These are phyloP conservation scores for Juncus effusus DNA, from an alignment of 176 grass and related monocot species.

Conservation along the genomic window DNA sequence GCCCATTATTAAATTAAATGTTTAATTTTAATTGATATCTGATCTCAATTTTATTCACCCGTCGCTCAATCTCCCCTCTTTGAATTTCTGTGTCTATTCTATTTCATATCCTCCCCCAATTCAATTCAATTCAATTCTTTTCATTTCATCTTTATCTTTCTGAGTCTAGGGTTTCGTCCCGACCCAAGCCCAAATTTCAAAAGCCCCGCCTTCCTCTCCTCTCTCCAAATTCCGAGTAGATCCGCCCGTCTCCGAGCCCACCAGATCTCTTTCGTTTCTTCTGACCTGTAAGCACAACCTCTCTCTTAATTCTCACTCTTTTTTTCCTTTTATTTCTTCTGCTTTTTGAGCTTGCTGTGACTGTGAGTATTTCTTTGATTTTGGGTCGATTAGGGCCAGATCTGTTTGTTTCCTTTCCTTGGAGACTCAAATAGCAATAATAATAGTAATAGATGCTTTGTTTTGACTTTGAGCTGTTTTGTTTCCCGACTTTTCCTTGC, in stretches of 20 bases:
- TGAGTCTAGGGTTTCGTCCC: conserved; percentile 22
- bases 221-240: conserved; percentile 11
- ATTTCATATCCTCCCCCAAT: too few relatives aligned
- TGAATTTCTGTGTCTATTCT: too few relatives aligned
- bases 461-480: conserved; percentile 15
- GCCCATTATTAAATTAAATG: conserved; percentile 15
- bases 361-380: not conserved
- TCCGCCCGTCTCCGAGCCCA: conserved; percentile 26
- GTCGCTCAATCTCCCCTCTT: conserved; percentile 9
- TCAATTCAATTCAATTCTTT: not conserved
- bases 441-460: too few relatives aligned
- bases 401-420: conserved; percentile 2
- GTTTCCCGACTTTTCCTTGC: not conserved
- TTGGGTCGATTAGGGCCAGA: conserved; percentile 23
- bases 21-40: too few relatives aligned
- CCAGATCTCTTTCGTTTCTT: conserved; percentile 7
- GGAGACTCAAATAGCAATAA: not conserved
- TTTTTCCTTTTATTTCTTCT: conserved; percentile 3
- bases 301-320: not conserved
- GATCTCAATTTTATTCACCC: not conserved
- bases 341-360: not conserved
- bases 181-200: conserved; percentile 34
- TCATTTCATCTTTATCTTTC: not conserved
- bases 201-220: conserved; percentile 17
- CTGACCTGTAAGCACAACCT: conserved; percentile 14